A percentile compares a stretch with the other conserved stretches of the same genome.
These are phyloP conservation scores for Calonectria honghensis DNA, from an alignment of 2,329 filamentous ascomycete genomes.

Conservation along the genomic window DNA sequence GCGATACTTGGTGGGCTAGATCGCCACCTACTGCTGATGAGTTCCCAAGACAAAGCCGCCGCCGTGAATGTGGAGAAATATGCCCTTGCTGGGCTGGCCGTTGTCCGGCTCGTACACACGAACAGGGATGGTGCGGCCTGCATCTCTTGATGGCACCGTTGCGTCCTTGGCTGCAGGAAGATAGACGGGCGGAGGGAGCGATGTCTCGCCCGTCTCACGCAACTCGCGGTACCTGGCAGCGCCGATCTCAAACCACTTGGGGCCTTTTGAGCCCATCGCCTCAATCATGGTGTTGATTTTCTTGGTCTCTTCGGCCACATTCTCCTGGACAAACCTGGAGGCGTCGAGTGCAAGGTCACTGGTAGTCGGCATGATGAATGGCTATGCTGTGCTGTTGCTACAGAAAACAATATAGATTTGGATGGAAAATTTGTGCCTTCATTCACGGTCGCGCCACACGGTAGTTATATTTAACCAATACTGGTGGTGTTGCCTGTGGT, in stretches of 20 bases:
- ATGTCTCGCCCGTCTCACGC: constrained; percentile 10
- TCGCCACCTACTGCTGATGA: not conserved
- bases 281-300: not conserved
- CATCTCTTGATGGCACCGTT: not conserved
- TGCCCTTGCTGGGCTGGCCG: not conserved
- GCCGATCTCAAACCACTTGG: constrained; percentile 3
- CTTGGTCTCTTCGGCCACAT: constrained; percentile 9
- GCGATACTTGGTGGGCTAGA: not conserved
- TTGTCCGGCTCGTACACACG: constrained; percentile 4
- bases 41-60: constrained; percentile 13
- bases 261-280: not conserved
- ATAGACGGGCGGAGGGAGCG: not conserved
- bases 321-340: constrained; percentile 1
- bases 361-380: not conserved
- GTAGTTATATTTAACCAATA: not conserved
- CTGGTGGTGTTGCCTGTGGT: not conserved
- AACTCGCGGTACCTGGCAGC: constrained; percentile 8
- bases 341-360: not conserved
- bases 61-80: constrained; percentile 21
- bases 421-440: not conserved
- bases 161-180: not conserved
- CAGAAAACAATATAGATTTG: not conserved
- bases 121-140: not conserved
- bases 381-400: not conserved
- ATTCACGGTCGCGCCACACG: not conserved